Percentiles rank a stretch among this genome's conserved stretches.
Conservation (phyloP, 78 protist species). For the Dictyostelium brefeldianum region DNA sequence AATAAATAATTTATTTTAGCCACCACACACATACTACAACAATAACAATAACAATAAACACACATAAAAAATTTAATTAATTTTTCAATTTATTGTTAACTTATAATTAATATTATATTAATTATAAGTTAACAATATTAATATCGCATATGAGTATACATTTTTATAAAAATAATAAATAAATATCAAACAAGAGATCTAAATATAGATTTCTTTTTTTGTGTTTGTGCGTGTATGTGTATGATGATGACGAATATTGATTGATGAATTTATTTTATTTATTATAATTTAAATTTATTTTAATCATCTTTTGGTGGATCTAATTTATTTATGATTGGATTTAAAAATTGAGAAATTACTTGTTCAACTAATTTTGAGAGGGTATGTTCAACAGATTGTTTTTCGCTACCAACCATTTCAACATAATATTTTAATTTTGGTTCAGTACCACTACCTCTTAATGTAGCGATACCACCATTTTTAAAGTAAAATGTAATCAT, state of each 20-base stretch:
- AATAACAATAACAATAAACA: too few species aligned
- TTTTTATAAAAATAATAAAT: not conserved
- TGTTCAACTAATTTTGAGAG: slow-evolving; percentile 30
- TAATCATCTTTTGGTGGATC: slow-evolving; percentile 84
- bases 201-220: not conserved
- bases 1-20: too few species aligned
- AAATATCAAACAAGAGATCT: not conserved
- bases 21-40: too few species aligned
- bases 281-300: not conserved
- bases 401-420: slow-evolving; percentile 80
- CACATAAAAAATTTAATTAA: too few species aligned
- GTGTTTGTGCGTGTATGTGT: too few species aligned
- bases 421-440: slow-evolving; percentile 99
- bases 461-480: slow-evolving; percentile 95
- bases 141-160: not conserved
- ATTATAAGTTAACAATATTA: too few species aligned
- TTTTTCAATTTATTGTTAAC: too few species aligned
- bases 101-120: too few species aligned
- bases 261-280: not conserved
- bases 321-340: slow-evolving; percentile 78
- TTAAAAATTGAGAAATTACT: slow-evolving; percentile 66
- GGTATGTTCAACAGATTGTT: slow-evolving; percentile 20
- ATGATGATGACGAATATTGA: not conserved
- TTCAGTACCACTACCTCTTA: slow-evolving; percentile 99
- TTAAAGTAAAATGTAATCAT: slow-evolving; percentile 97